Conservation (phyloP, 805 yeast species). For the Schwanniomyces polymorphus region DNA sequence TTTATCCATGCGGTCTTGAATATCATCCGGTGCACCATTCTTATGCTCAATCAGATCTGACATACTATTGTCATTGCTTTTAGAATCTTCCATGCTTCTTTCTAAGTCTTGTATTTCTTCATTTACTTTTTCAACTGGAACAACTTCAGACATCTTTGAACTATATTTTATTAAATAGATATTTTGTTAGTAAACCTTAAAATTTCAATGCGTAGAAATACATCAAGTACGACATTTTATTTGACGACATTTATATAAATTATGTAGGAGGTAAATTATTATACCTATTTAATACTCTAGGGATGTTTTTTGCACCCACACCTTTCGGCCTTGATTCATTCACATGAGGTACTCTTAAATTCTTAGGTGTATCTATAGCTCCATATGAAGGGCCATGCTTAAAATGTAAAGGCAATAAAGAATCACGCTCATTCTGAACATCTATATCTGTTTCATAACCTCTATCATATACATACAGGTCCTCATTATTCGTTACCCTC, state of each 20-base stretch:
- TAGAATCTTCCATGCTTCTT: neutral
- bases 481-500: conserved; percentile 35
- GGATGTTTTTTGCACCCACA: conserved; percentile 19
- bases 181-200: neutral
- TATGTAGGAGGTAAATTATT: conserved; percentile 14
- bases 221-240: neutral
- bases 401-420: conserved; percentile 24
- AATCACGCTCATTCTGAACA: conserved; percentile 30
- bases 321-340: conserved; percentile 18
- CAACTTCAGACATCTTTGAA: conserved; percentile 29
- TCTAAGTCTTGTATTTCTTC: neutral
- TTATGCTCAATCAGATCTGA: neutral
- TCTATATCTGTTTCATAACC: conserved; percentile 48
- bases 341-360: neutral
- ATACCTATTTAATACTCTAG: conserved; percentile 19
- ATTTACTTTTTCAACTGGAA: conserved; percentile 23
- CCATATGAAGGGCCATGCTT: conserved; percentile 16
- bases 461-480: conserved; percentile 27
- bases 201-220: neutral
- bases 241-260: neutral
- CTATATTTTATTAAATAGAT: neutral
- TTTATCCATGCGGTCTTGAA: conserved; percentile 48
- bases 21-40: conserved; percentile 9
- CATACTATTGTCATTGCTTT: neutral
- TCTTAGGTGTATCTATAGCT: conserved; percentile 5